Percentiles rank a stretch among this genome's conserved stretches.
Conservation (phyloP, 2,329 filamentous ascomycete species). For the Exophiala sp. region DNA sequence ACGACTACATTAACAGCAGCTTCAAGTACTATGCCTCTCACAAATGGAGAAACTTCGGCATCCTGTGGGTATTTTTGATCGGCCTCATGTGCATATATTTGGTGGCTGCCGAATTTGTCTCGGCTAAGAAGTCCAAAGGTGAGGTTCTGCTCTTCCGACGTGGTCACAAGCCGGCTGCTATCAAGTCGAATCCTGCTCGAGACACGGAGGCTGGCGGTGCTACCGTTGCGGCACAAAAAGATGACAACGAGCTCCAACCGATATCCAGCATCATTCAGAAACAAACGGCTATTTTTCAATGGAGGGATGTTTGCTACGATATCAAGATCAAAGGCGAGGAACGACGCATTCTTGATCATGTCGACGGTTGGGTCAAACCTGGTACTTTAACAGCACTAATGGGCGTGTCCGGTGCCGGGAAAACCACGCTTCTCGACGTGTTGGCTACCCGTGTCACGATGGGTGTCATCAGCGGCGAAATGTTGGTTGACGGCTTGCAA, state of each 20-base stretch:
- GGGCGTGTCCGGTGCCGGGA: constrained; percentile 88
- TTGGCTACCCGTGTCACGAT: constrained; percentile 82
- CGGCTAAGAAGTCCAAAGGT: constrained; percentile 38
- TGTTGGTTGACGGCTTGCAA: constrained; percentile 73
- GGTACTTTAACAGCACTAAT: constrained; percentile 86
- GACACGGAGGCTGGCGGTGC: constrained; percentile 31
- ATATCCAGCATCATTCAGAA: constrained; percentile 50
- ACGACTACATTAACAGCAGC: constrained; percentile 53
- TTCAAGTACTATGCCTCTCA: constrained; percentile 59
- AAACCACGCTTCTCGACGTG: constrained; percentile 84
- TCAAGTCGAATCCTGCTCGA: constrained; percentile 12
- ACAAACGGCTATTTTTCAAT: constrained; percentile 78
- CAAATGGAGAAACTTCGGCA: constrained; percentile 67
- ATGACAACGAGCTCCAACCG: constrained; percentile 9
- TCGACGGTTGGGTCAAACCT: constrained; percentile 91
- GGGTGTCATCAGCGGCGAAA: constrained; percentile 83
- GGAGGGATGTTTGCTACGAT: constrained; percentile 79
- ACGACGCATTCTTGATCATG: constrained; percentile 74
- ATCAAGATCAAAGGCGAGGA: constrained; percentile 74
- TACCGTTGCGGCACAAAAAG: constrained; percentile 33
- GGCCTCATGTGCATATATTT: constrained; percentile 48
- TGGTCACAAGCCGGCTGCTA: constrained; percentile 23
- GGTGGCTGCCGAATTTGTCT: constrained; percentile 30
- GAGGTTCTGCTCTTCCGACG: constrained; percentile 35
- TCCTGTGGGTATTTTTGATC: constrained; percentile 61